Percentiles rank a stretch among this genome's conserved stretches.
phyloP scores from a whole-genome alignment of 2,329 filamentous ascomycete genomes.

The Hymenoscyphus infarciens region DNA sequence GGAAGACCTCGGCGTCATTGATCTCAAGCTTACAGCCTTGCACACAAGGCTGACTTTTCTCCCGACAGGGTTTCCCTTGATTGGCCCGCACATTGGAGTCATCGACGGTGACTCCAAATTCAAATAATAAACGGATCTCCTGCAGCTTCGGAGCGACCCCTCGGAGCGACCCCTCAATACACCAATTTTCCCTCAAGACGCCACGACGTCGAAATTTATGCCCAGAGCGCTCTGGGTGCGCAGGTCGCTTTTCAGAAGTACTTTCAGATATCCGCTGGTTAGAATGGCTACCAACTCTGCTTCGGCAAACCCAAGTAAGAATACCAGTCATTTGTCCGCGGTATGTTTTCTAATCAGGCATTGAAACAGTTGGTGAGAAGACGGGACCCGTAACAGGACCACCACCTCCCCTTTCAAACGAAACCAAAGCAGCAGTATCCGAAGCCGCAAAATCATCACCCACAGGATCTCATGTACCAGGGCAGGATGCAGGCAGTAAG shows the following conservation, averaged over 20 bases:
- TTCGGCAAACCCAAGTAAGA: constrained; percentile 41
- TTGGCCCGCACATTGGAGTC: constrained; percentile 2
- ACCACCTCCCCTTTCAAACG: constrained; percentile 31
- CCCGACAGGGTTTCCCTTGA: background rate
- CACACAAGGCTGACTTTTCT: background rate
- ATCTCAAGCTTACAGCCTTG: background rate
- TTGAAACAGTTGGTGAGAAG: constrained; percentile 32
- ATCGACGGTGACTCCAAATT: constrained; percentile 1
- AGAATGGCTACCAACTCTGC: constrained; percentile 59
- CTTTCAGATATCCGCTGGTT: constrained; percentile 41
- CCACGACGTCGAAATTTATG: constrained; percentile 46
- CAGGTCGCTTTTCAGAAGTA: constrained; percentile 48
- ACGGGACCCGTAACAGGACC: constrained; percentile 31
- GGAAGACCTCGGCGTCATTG: constrained; percentile 13
- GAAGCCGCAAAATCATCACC: constrained; percentile 28
- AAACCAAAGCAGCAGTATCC: constrained; percentile 31
- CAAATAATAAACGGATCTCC: constrained; percentile 4
- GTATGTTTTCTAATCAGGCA: constrained; percentile 5
- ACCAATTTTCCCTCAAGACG: constrained; percentile 22
- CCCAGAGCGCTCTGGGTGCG: constrained; percentile 57
- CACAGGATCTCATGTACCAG: constrained; percentile 31
- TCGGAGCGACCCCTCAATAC: constrained; percentile 10
- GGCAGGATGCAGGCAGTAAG: constrained; percentile 31
- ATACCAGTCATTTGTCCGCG: constrained; percentile 1
- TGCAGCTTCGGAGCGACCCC: constrained; percentile 2